phyloP scores from a whole-genome alignment of 495 filamentous ascomycete species.

The Trichoderma parareesei region DNA sequence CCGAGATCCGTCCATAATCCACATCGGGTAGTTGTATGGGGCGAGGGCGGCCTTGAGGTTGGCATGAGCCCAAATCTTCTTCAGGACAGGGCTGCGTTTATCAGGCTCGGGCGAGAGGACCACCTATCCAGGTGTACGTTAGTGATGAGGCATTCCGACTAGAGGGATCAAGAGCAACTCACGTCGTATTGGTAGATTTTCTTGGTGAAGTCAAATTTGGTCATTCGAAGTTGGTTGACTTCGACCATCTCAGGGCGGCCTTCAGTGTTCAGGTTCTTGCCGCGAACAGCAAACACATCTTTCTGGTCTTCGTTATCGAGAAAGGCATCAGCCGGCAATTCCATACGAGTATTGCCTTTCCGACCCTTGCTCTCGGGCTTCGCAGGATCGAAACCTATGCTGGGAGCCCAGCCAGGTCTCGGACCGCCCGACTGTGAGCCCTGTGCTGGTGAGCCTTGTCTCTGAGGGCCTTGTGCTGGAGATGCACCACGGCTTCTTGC shows the following conservation, averaged over 20 bases:
- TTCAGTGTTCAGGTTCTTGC: slow-evolving; percentile 38
- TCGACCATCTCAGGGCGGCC: slow-evolving; percentile 51
- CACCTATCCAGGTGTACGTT: slow-evolving; percentile 37
- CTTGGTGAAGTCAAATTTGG: slow-evolving; percentile 33
- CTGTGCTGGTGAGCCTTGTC: slow-evolving; percentile 10
- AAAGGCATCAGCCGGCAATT: slow-evolving; percentile 39
- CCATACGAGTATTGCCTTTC: slow-evolving; percentile 30
- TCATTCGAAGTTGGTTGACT: slow-evolving; percentile 71
- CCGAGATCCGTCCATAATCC: slow-evolving; percentile 72
- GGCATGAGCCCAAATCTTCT: slow-evolving; percentile 64
- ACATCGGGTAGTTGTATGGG: slow-evolving; percentile 27
- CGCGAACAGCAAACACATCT: slow-evolving; percentile 8
- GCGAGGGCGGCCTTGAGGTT: slow-evolving; percentile 46
- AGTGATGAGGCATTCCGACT: background rate
- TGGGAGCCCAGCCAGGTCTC: slow-evolving; percentile 16
- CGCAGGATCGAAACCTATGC: slow-evolving; percentile 25
- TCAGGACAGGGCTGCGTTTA: slow-evolving; percentile 47
- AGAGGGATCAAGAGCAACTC: slow-evolving; percentile 29
- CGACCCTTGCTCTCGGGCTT: slow-evolving; percentile 14
- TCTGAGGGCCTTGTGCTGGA: slow-evolving; percentile 5
- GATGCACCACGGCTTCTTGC: slow-evolving; percentile 13
- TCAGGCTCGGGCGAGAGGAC: slow-evolving; percentile 52
- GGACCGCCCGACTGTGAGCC: background rate
- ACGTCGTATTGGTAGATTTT: slow-evolving; percentile 82
- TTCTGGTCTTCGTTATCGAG: slow-evolving; percentile 17